Conservation (phyloP, 306 rosid genomes). For the Sicyos baderoa region DNA sequence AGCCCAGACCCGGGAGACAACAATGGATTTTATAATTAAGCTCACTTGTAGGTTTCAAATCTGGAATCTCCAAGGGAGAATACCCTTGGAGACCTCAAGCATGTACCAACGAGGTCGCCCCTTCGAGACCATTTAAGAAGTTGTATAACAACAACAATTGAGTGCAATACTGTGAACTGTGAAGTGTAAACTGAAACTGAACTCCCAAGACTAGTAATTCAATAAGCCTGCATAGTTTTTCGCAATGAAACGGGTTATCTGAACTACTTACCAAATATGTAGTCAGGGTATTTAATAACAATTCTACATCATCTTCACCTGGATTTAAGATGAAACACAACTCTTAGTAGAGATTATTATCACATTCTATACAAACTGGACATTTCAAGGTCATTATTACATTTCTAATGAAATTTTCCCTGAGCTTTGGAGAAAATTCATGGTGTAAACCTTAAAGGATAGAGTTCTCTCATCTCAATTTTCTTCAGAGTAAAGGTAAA, state of each 20-base stretch:
- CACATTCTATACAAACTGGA: not conserved
- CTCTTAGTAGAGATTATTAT: constrained; percentile 6
- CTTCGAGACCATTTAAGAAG: no score
- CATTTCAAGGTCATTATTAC: not conserved
- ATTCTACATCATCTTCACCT: constrained; percentile 71
- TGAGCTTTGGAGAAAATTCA: constrained; percentile 1
- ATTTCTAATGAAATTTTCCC: not conserved
- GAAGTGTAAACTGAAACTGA: not conserved
- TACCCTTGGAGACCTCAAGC: no score
- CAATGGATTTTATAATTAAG: no score
- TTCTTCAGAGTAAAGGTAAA: not conserved
- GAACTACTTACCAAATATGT: constrained; percentile 44
- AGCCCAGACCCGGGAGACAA: no score
- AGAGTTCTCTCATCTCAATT: constrained; percentile 2
- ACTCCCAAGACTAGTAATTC: constrained; percentile 2
- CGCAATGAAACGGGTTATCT: not conserved
- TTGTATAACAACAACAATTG: not conserved
- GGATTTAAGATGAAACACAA: constrained; percentile 30
- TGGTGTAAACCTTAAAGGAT: not conserved
- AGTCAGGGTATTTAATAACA: constrained; percentile 62
- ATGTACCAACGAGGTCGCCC: no score
- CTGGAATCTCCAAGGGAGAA: no score
- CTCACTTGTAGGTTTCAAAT: no score
- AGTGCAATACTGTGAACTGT: not conserved
- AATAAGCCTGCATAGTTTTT: not conserved